Percentiles rank a stretch among this genome's conserved stretches.
Conservation (phyloP, 2,329 filamentous ascomycete genomes). For the Xylaria sp. region DNA sequence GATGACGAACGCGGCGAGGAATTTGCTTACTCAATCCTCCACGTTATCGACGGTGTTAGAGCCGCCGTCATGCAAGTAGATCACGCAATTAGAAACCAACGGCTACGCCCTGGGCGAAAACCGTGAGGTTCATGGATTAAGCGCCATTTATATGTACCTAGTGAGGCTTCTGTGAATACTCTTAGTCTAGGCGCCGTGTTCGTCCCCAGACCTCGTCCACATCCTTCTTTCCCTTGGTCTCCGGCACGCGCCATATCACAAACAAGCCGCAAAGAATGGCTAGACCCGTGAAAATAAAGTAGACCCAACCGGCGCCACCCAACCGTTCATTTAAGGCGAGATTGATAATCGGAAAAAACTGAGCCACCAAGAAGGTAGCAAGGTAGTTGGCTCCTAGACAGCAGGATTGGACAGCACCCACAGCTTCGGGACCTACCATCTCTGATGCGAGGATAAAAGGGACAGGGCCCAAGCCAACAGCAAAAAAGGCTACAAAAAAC, state of each 20-base stretch:
- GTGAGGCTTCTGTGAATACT: background rate
- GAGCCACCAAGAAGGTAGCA: slow-evolving; percentile 90
- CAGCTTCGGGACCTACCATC: slow-evolving; percentile 88
- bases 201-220: slow-evolving; percentile 93
- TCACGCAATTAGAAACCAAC: slow-evolving; percentile 59
- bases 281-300: slow-evolving; percentile 87
- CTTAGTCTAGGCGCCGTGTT: slow-evolving; percentile 61
- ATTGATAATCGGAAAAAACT: slow-evolving; percentile 93
- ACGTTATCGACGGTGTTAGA: slow-evolving; percentile 83
- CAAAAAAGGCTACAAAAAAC: slow-evolving; percentile 89
- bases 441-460: slow-evolving; percentile 95
- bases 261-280: slow-evolving; percentile 77
- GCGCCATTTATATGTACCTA: background rate
- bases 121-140: slow-evolving; percentile 38
- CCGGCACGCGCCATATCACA: slow-evolving; percentile 79
- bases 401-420: slow-evolving; percentile 91
- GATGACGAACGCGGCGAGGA: slow-evolving; percentile 70
- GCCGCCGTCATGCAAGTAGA: slow-evolving; percentile 73
- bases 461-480: slow-evolving; percentile 88
- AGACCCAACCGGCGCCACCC: slow-evolving; percentile 82
- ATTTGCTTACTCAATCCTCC: slow-evolving; percentile 64
- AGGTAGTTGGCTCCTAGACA: slow-evolving; percentile 87
- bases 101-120: slow-evolving; percentile 46
- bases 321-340: slow-evolving; percentile 70
- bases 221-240: slow-evolving; percentile 86